Evolutionary conservation across 495 filamentous ascomycete genomes (phyloP), one percentile per base, ranked within the genome.

Genomic region (Aspergillus ellipticus): DNA sequence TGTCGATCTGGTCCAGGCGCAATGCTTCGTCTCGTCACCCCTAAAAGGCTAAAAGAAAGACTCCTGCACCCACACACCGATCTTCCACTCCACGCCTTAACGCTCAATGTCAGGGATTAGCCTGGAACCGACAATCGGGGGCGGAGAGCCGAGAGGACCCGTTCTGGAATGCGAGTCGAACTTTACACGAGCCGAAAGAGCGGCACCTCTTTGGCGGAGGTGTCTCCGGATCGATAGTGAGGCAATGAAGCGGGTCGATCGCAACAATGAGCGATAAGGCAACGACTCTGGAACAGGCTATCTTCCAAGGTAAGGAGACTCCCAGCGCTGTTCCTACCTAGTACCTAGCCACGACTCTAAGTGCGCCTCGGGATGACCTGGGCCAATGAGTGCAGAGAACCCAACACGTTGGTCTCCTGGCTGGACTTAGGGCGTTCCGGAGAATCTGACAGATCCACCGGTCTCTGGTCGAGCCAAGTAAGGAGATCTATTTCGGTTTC

Each of bases 131-230:
- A 21, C 28, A 56, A 58, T 55, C 53, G 47, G 56, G 55, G 45
- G 53, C 31, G 29, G 49, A 41, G 53, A 42, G 53, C 31, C 22
- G 49, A 41, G 53, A 42, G 31, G 54, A 58, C 59, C 54, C 19
- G 47, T 63, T 66, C 60, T 66, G 54, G 64, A 66, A 66, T 55
- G 53, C 53, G 56, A 54, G 49, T 61, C 58, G 53, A 61, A 63
- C 16, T 26, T 35, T 55, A 54, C 63, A 66, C 60, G 60, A 57
- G 64, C 60, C 39, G 35, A 33, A 59, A 61, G n/a, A 42, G 41
- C 42, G 48, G 39, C 46, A 55, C 46, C 58, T 66, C 52, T 61
- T 63, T 66, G 64, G 64, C 50, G 55, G 60, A 45, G 48, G 53
- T n/a, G 10, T 17, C 24, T 56, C 24, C 24, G 50, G 52, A 13